Evolutionary conservation across 805 yeast species (phyloP).

Genomic region (Myxozyma neotropica): DNA sequence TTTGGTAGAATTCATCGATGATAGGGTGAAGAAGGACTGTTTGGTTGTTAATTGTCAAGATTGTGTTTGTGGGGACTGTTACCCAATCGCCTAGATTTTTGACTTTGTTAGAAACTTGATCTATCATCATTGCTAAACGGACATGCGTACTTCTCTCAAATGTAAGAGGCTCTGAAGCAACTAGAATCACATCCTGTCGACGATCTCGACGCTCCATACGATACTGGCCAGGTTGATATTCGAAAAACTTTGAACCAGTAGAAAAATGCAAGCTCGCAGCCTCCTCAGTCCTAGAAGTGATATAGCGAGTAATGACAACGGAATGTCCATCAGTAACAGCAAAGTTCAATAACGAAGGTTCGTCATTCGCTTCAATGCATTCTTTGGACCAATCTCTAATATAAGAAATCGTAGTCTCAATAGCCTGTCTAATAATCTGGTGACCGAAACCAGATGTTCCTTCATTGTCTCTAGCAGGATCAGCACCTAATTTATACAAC

Average conservation of each 20-base stretch:
- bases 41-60: conserved; percentile 77
- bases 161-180: conserved; percentile 94
- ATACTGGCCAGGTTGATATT: conserved; percentile 87
- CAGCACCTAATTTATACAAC: conserved; percentile 70
- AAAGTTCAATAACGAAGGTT: conserved; percentile 86
- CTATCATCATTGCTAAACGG: background rate
- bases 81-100: conserved; percentile 93
- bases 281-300: conserved; percentile 86
- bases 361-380: conserved; percentile 49
- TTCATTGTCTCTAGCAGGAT: conserved; percentile 54
- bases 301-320: conserved; percentile 84
- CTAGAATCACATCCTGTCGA: conserved; percentile 92
- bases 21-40: conserved; percentile 91
- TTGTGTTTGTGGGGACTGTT: conserved; percentile 90
- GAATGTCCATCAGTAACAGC: conserved; percentile 93
- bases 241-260: conserved; percentile 88
- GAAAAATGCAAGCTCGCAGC: conserved; percentile 96
- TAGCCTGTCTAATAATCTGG: conserved; percentile 62
- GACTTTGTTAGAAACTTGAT: too few relatives aligned
- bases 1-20: conserved; percentile 76
- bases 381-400: conserved; percentile 80
- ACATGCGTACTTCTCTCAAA: conserved; percentile 70
- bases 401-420: conserved; percentile 69
- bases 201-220: conserved; percentile 92
- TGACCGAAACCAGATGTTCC: conserved; percentile 51